A percentile compares a stretch with the other conserved stretches of the same genome.
These are phyloP conservation scores for Auricularia sp. DNA, from an alignment of 768 basidiomycete genomes.

Conservation along the genomic window DNA sequence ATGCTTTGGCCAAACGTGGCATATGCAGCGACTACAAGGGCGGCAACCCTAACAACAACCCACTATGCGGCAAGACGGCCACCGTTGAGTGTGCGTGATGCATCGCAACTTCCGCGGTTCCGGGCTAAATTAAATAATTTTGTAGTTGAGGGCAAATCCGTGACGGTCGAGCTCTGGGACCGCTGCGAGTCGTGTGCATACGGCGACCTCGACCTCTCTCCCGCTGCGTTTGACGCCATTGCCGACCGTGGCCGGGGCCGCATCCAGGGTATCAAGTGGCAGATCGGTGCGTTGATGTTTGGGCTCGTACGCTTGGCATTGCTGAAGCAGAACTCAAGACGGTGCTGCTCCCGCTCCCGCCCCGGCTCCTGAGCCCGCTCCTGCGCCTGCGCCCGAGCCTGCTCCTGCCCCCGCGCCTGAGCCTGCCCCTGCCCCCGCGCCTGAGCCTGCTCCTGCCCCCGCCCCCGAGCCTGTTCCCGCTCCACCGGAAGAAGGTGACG, in stretches of 20 bases:
- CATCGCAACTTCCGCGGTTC: too few relatives aligned
- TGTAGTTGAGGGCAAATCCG: conserved; percentile 26
- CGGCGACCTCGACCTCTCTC: conserved; percentile 50
- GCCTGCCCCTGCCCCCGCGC: neutral
- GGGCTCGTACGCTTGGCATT: neutral
- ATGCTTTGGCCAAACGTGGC: neutral
- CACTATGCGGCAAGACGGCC: conserved; percentile 49
- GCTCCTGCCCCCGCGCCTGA: neutral
- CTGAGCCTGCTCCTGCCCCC: neutral
- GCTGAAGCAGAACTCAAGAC: conserved; percentile 3
- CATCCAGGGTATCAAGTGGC: neutral
- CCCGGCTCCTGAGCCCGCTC: conserved; percentile 15
- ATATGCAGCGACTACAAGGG: neutral
- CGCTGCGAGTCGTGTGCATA: conserved; percentile 47
- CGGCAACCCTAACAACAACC: conserved; percentile 62
- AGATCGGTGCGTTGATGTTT: neutral
- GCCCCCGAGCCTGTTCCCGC: neutral
- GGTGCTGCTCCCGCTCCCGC: conserved; percentile 51
- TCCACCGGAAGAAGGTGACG: neutral
- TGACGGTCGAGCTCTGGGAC: conserved; percentile 46
- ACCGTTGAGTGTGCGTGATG: conserved; percentile 8
- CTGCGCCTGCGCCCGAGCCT: conserved; percentile 11
- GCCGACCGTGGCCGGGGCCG: neutral
- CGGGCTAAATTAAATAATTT: too few relatives aligned
- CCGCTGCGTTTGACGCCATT: conserved; percentile 34